Conservation (phyloP, 2,329 filamentous ascomycete species). For the Helotiales sp. region DNA sequence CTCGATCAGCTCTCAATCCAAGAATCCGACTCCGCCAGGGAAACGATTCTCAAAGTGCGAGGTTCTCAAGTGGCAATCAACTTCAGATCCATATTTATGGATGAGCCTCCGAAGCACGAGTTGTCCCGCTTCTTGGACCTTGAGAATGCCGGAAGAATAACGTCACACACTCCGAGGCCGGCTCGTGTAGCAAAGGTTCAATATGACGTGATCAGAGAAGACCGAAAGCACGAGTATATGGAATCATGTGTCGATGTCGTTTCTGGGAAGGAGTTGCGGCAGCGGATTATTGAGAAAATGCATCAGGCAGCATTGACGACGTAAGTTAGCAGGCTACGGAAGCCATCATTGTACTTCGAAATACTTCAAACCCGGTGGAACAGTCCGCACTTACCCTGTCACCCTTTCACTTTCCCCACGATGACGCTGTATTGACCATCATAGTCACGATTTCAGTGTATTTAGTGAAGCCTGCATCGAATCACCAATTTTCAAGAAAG, state of each 20-base stretch:
- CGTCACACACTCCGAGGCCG: conserved; percentile 46
- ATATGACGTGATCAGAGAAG: conserved; percentile 59
- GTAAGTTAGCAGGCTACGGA: conserved; percentile 41
- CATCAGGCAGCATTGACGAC: conserved; percentile 54
- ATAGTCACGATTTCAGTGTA: conserved; percentile 26
- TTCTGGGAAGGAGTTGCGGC: conserved; percentile 47
- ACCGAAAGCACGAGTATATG: conserved; percentile 57
- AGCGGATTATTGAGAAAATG: conserved; percentile 53
- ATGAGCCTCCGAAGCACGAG: conserved; percentile 57
- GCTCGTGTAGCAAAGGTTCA: conserved; percentile 57
- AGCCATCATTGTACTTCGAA: neutral
- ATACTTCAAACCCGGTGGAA: neutral
- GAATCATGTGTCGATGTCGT: conserved; percentile 58
- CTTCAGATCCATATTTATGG: conserved; percentile 62
- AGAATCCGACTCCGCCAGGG: conserved; percentile 57
- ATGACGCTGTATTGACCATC: neutral
- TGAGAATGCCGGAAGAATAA: conserved; percentile 48
- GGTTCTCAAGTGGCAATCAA: conserved; percentile 50
- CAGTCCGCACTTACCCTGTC: neutral
- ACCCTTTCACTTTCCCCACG: neutral
- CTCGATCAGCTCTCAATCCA: conserved; percentile 51
- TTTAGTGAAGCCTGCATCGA: conserved; percentile 38
- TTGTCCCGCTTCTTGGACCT: conserved; percentile 54
- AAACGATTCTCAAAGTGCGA: conserved; percentile 47
- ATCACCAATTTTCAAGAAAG: conserved; percentile 57